Base-by-base conservation (phyloP, 257 asterid species). In the Osmanthus fragrans region DNA sequence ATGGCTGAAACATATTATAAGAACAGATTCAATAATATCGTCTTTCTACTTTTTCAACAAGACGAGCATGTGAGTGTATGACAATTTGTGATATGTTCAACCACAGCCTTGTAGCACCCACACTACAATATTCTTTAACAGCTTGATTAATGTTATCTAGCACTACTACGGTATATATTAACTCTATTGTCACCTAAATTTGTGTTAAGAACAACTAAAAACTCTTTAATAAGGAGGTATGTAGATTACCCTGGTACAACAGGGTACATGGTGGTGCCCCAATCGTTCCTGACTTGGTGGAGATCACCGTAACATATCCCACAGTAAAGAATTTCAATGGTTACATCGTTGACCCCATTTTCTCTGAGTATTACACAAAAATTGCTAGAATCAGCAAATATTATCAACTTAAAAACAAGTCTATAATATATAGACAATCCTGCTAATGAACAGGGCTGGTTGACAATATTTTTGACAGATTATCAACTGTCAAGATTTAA, bases 231-330 rank as follows among this genome's bases (percentile, higher is more conserved):
- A 11, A 23, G 27, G 16, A 3, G 7, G 15, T 37, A 37, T 37
- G 42, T 8, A 1, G 69, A 23, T 63, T 73, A 86, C 90, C 90
- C 86, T 0, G 90, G 90, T n/a, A 86, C 84, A 63, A 86, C 80
- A 29, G 90, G 90, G 68, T 82, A 86, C 84, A 29, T 82, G 58
- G 88, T 86, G 75, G 78, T 86, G 16, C 86, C 88, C 90, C 90
- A 86, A 12, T 86, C 90, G 63, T 86, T 76, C 64, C 69, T 81
- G 76, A 73, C 77, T 77, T 68, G 78, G 82, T 86, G 90, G 21
- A 86, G 69, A 71, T 86, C 90, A 66, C 88, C 82, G 32, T 84
- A 88, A 47, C 90, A 86, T 33, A 86, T 86, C 70, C 90, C 90
- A 5, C 88, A 84, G 27, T 82, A 86, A 74, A 82, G 77, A 73